These are phyloP conservation scores for Leccinum huronense DNA, from an alignment of 1,284 basidiomycete species.

Conservation along the genomic window DNA sequence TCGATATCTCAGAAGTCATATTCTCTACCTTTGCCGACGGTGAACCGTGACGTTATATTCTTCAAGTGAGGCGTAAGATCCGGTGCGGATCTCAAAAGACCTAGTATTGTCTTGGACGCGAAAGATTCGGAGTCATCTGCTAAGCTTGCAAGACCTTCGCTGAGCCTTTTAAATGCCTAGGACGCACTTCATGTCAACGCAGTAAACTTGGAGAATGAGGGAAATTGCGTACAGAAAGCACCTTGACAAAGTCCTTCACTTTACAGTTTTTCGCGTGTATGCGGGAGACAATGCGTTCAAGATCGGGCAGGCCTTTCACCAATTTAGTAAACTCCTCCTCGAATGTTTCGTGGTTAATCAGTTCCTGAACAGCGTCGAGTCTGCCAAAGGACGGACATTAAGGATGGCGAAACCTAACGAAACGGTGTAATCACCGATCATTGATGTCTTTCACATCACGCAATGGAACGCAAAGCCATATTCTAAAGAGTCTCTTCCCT, in stretches of 20 bases:
- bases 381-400: conserved; percentile 41
- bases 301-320: conserved; percentile 82
- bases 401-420: conserved; percentile 12
- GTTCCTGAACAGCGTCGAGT: conserved; percentile 88
- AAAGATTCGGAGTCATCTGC: conserved; percentile 69
- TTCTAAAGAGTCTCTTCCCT: conserved; percentile 91
- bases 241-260: conserved; percentile 82
- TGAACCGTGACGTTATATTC: conserved; percentile 72
- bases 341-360: conserved; percentile 77
- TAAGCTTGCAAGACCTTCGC: conserved; percentile 63
- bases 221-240: conserved; percentile 58
- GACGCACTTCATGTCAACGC: conserved; percentile 9
- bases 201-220: not conserved
- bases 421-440: conserved; percentile 55
- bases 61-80: conserved; percentile 71
- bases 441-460: conserved; percentile 82
- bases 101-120: conserved; percentile 70
- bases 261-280: conserved; percentile 90
- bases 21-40: conserved; percentile 56
- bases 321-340: conserved; percentile 72
- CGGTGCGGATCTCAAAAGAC: conserved; percentile 77
- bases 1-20: conserved; percentile 12
- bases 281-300: conserved; percentile 90
- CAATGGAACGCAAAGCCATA: conserved; percentile 92
- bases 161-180: conserved; percentile 77